A percentile compares a stretch with the other conserved stretches of the same genome.
Evolutionary conservation across 495 filamentous ascomycete species (phyloP).

Genomic region (Penicillium salamii): DNA sequence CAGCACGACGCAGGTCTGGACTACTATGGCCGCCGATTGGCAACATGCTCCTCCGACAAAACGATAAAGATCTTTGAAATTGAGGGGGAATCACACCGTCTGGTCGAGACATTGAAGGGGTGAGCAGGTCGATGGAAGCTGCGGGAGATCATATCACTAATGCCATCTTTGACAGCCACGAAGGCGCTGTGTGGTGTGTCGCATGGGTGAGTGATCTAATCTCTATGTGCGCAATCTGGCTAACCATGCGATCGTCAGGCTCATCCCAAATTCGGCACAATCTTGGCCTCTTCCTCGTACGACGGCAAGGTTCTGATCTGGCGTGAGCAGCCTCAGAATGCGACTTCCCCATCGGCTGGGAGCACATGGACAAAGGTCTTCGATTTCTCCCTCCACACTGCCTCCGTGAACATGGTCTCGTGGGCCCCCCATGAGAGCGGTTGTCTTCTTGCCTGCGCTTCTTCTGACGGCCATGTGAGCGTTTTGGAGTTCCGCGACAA

Average conservation of each 20-base stretch:
- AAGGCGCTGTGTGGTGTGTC: conserved; percentile 94
- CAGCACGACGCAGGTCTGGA: conserved; percentile 98
- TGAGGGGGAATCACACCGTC: conserved; percentile 85
- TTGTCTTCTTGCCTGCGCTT: conserved; percentile 91
- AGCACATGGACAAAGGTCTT: conserved; percentile 77
- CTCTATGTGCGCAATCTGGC: conserved; percentile 9
- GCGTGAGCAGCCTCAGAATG: conserved; percentile 71
- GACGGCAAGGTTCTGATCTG: conserved; percentile 98
- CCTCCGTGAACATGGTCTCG: conserved; percentile 90
- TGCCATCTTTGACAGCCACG: conserved; percentile 58
- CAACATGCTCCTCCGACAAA: conserved; percentile 95
- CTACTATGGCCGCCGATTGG: conserved; percentile 94
- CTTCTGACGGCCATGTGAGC: conserved; percentile 85
- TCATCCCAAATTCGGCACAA: conserved; percentile 97
- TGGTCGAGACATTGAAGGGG: conserved; percentile 94
- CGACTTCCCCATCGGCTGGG: conserved; percentile 43
- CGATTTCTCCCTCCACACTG: conserved; percentile 87
- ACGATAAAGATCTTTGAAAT: conserved; percentile 99
- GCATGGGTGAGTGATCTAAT: conserved; percentile 65
- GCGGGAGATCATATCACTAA: conserved; percentile 1
- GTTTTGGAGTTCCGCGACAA: conserved; percentile 97
- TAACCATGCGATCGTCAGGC: conserved; percentile 49
- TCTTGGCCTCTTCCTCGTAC: conserved; percentile 90
- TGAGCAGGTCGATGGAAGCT: conserved; percentile 37
- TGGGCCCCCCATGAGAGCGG: conserved; percentile 97